Evolutionary conservation across 257 asterid genomes (phyloP), one percentile per base, ranked within the genome.

Genomic region (Solanum phureja): DNA sequence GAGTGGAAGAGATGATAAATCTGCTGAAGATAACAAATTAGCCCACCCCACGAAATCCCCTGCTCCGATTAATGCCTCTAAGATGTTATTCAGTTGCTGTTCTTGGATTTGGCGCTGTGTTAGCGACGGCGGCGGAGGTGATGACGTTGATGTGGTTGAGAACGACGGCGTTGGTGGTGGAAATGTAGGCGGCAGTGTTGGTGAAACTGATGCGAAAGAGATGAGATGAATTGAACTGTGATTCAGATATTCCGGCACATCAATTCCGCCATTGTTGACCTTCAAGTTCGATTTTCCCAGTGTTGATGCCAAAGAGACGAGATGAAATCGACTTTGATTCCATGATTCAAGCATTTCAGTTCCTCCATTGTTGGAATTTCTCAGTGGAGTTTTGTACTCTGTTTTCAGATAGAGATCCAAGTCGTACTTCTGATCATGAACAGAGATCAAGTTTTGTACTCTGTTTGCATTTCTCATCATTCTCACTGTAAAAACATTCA

Each of bases 41-140:
- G 91, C 93, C 97, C 97, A 95, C 2, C 92, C 94, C 19, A 93
- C 91, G 86, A 92, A 94, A 87, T 91, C 93, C 24, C 94, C 95
- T 11, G 92, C 92, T 34, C 95, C 94, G 0, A 93, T 88, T 44
- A 95, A 89, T 0, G 96, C 95, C 89, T 93, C 93, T 74, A 94
- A 74, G 73, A 95, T 90, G 92, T 91, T 91, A 83, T 66, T 88
- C 37, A 93, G 87, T 68, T 92, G 96, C n/a, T 88, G 89, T 62
- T 88, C 83, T 87, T 88, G 88, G 40, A 73, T 44, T 23, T 89
- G 92, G 46, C 68, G 46, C 34, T 33, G 88, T 3, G 82, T 10
- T 2, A 82, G 66, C 3, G 72, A 27, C 3, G 87, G 44, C 1
- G 90, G 76, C 0, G 90, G 69, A 2, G 93, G 79, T 33, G 77